Evolutionary conservation across 2,329 filamentous ascomycete genomes (phyloP).

Genomic region (Colletotrichum plurivorum): DNA sequence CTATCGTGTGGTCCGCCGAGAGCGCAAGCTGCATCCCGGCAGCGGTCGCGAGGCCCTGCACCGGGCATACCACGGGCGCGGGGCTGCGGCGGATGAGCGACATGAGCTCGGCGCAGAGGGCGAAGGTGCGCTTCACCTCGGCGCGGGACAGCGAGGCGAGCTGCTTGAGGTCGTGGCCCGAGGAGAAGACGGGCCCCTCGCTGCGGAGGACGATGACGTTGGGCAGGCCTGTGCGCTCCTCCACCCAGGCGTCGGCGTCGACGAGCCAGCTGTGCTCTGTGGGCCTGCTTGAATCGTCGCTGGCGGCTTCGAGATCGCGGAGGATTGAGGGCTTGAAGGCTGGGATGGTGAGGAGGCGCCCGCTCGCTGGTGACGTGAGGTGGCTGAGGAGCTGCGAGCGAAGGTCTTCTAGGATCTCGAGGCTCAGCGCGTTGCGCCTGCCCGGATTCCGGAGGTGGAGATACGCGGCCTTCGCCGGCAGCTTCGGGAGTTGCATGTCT

Average conservation of each 20-base stretch:
- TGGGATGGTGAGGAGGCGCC: conserved; percentile 46
- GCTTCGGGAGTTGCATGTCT: conserved; percentile 48
- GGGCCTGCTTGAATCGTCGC: neutral
- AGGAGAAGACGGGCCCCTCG: conserved; percentile 48
- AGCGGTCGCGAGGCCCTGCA: conserved; percentile 50
- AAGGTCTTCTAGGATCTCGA: conserved; percentile 44
- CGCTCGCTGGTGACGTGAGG: conserved; percentile 44
- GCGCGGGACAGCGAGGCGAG: conserved; percentile 34
- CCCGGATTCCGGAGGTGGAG: conserved; percentile 44
- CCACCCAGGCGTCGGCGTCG: conserved; percentile 44
- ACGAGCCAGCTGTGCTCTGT: conserved; percentile 47
- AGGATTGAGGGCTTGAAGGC: conserved; percentile 44
- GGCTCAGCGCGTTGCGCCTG: conserved; percentile 46
- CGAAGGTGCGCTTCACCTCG: conserved; percentile 44
- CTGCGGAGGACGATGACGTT: conserved; percentile 50
- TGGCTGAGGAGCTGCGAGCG: conserved; percentile 44
- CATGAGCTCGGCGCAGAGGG: conserved; percentile 50
- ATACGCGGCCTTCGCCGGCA: conserved; percentile 47
- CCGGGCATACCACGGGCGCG: conserved; percentile 47
- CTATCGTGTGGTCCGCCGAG: conserved; percentile 48
- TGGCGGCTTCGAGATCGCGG: conserved; percentile 37
- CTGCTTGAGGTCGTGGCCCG: conserved; percentile 51
- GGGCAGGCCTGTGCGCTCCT: conserved; percentile 44
- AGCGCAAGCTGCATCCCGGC: conserved; percentile 52
- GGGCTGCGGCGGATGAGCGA: conserved; percentile 50